Evolutionary conservation across 345 rosid species (phyloP).

Genomic region (Populus tremula): DNA sequence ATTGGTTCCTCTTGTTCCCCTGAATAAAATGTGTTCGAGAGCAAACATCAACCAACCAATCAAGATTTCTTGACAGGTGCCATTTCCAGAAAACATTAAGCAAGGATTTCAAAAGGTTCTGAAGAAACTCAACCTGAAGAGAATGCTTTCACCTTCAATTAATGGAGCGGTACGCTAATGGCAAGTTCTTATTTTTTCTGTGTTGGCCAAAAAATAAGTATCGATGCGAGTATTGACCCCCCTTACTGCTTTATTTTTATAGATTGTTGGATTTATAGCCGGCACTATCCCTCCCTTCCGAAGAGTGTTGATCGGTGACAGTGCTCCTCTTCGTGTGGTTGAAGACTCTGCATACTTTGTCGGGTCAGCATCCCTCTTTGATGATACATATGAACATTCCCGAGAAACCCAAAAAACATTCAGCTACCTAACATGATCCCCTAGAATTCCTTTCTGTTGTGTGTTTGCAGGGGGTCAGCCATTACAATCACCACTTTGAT

Average conservation of each 20-base stretch:
- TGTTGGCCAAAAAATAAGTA: no score
- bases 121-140: slow-evolving; percentile 25
- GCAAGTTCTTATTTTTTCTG: background rate
- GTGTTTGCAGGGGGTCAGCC: slow-evolving; percentile 34
- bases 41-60: background rate
- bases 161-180: slow-evolving; percentile 34
- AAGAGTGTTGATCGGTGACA: slow-evolving; percentile 30
- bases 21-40: background rate
- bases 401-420: background rate
- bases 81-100: slow-evolving; percentile 18
- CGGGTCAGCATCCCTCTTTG: slow-evolving; percentile 24
- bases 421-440: background rate
- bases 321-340: slow-evolving; percentile 39
- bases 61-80: slow-evolving; percentile 18
- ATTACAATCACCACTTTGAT: slow-evolving; percentile 40
- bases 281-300: slow-evolving; percentile 36
- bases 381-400: background rate
- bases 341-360: slow-evolving; percentile 30
- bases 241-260: background rate
- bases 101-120: slow-evolving; percentile 9
- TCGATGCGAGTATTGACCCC: background rate
- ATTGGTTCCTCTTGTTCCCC: background rate
- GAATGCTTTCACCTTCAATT: slow-evolving; percentile 40
- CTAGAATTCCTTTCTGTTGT: background rate
- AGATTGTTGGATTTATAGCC: slow-evolving; percentile 40